Evolutionary conservation across 768 basidiomycete species (phyloP).

Genomic region (Trametes gibbosa): DNA sequence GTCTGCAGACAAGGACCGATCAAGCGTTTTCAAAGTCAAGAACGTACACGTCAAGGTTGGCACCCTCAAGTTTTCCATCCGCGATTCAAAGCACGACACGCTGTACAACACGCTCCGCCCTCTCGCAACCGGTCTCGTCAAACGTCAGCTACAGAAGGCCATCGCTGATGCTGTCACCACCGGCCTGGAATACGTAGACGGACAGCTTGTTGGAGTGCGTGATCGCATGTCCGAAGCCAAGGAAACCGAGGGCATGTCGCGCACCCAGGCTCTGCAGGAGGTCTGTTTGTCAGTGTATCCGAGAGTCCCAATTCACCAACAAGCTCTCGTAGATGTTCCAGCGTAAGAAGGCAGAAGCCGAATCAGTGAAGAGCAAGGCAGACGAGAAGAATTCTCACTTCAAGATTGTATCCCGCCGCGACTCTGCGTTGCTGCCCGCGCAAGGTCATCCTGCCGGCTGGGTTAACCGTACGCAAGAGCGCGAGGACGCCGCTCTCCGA

Average conservation of each 20-base stretch:
- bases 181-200: constrained; percentile 84
- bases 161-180: constrained; percentile 68
- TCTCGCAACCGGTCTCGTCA: constrained; percentile 78
- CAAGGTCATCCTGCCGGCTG: constrained; percentile 69
- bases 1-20: constrained; percentile 57
- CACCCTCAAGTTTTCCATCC: constrained; percentile 84
- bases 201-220: constrained; percentile 85
- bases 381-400: constrained; percentile 59
- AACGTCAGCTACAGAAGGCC: constrained; percentile 66
- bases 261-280: constrained; percentile 57
- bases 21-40: constrained; percentile 72
- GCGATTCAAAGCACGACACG: constrained; percentile 87
- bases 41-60: constrained; percentile 79
- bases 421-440: constrained; percentile 59
- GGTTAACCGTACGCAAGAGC: constrained; percentile 55
- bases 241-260: constrained; percentile 37
- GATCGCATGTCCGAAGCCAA: constrained; percentile 71
- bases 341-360: constrained; percentile 51
- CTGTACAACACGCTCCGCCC: constrained; percentile 84
- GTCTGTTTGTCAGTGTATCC: constrained; percentile 34
- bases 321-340: constrained; percentile 48
- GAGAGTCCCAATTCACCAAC: neutral
- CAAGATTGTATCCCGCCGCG: constrained; percentile 75
- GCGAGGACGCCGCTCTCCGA: constrained; percentile 40
- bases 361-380: constrained; percentile 39